phyloP scores from a whole-genome alignment of 2,329 filamentous ascomycete genomes.

The Xylaria digitata region DNA sequence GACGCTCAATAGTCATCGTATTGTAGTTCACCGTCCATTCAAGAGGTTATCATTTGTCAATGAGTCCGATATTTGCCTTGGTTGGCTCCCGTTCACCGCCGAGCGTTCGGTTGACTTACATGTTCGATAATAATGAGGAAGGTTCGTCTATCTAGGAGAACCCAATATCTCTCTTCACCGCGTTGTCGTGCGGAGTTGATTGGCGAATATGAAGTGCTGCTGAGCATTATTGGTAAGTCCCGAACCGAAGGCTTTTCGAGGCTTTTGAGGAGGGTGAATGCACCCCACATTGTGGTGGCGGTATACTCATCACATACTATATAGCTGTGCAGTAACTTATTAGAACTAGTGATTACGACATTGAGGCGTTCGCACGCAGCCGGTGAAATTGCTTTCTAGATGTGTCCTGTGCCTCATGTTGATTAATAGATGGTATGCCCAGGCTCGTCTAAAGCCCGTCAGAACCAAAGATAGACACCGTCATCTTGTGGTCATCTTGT shows the following conservation, averaged over 20 bases:
- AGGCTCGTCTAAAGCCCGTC: conserved; percentile 13
- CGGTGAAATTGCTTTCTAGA: conserved; percentile 29
- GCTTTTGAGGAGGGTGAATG: conserved; percentile 35
- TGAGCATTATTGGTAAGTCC: conserved; percentile 21
- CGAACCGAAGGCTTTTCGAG: conserved; percentile 26
- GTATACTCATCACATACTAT: conserved; percentile 37
- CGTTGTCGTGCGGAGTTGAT: conserved; percentile 21
- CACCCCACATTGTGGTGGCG: conserved; percentile 43
- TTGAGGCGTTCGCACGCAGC: conserved; percentile 28
- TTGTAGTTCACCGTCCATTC: conserved; percentile 16
- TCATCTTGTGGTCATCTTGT: conserved; percentile 19
- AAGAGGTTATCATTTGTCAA: conserved; percentile 26
- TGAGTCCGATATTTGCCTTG: conserved; percentile 23
- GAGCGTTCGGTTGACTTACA: conserved; percentile 30
- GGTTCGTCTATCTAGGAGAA: background rate
- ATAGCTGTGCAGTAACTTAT: conserved; percentile 1
- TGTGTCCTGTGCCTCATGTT: conserved; percentile 34
- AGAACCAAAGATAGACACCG: conserved; percentile 17
- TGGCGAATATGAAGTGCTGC: conserved; percentile 20
- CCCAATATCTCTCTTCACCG: conserved; percentile 10
- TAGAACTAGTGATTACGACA: conserved; percentile 28
- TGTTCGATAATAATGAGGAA: conserved; percentile 17
- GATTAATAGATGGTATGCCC: conserved; percentile 23
- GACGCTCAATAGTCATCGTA: conserved; percentile 19
- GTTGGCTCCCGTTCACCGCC: conserved; percentile 35